A percentile compares a stretch with the other conserved stretches of the same genome.
phyloP scores from a whole-genome alignment of 768 basidiomycete genomes.

The Lepiota brunneoincarnata region DNA sequence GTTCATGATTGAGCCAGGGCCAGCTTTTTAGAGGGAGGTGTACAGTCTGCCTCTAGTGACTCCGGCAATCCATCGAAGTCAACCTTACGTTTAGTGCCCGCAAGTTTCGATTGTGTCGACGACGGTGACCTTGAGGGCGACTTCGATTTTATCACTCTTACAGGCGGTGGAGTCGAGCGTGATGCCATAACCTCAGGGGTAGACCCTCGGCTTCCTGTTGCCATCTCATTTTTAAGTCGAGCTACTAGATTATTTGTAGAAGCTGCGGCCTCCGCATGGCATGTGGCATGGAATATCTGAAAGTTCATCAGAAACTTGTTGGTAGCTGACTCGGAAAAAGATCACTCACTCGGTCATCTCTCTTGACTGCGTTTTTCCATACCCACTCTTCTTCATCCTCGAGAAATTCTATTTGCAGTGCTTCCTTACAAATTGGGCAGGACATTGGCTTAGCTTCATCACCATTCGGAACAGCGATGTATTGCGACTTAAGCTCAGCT shows the following conservation, averaged over 20 bases:
- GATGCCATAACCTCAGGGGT: constrained; percentile 61
- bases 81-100: constrained; percentile 77
- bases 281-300: constrained; percentile 93
- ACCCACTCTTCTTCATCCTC: constrained; percentile 99
- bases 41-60: constrained; percentile 41
- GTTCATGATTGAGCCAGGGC: constrained; percentile 35
- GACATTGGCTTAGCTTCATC: constrained; percentile 80
- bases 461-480: constrained; percentile 87
- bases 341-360: constrained; percentile 68
- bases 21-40: constrained; percentile 68
- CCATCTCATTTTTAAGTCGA: constrained; percentile 60
- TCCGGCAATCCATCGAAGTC: constrained; percentile 30
- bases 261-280: constrained; percentile 76
- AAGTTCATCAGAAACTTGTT: not conserved
- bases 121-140: constrained; percentile 36
- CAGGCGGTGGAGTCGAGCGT: constrained; percentile 37
- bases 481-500: constrained; percentile 70
- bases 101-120: constrained; percentile 49
- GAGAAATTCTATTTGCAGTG: constrained; percentile 83
- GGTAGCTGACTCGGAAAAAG: not conserved
- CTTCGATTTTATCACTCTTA: constrained; percentile 29
- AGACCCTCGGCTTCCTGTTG: constrained; percentile 64
- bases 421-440: constrained; percentile 97
- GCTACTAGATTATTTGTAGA: constrained; percentile 66
- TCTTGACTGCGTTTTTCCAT: constrained; percentile 87